These are phyloP conservation scores for Diplogelasinospora grovesii DNA, from an alignment of 495 filamentous ascomycete species.

Conservation along the genomic window DNA sequence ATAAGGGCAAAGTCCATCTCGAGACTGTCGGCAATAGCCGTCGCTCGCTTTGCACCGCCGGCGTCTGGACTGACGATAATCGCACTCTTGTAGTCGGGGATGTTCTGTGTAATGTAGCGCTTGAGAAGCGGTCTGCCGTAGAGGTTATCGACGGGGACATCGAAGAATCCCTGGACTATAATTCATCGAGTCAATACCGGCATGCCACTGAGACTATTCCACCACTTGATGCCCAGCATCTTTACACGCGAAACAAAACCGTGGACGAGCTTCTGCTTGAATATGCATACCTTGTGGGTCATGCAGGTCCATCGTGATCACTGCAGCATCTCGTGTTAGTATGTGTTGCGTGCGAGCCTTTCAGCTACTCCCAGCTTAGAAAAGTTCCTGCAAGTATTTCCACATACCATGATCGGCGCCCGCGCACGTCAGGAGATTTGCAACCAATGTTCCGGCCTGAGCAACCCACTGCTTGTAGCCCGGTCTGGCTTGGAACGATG, in stretches of 20 bases:
- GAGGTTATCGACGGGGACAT: constrained; percentile 95
- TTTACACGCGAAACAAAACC: no score
- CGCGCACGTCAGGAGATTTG: constrained; percentile 89
- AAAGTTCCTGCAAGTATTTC: no score
- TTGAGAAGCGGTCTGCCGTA: constrained; percentile 83
- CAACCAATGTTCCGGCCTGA: constrained; percentile 91
- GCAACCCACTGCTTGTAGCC: constrained; percentile 99
- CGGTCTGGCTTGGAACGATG: constrained; percentile 72
- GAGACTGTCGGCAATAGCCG: constrained; percentile 90
- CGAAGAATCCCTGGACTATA: constrained; percentile 81
- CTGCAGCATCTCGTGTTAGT: constrained; percentile 27
- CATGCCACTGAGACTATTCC: no score
- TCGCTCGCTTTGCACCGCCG: constrained; percentile 92
- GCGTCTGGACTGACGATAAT: constrained; percentile 96
- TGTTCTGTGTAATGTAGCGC: constrained; percentile 81
- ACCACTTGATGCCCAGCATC: no score
- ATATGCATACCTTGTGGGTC: constrained; percentile 74
- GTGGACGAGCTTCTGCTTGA: background rate
- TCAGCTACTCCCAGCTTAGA: no score
- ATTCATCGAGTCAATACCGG: no score
- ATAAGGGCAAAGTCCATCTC: constrained; percentile 93
- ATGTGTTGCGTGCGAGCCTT: no score
- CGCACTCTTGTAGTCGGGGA: constrained; percentile 78
- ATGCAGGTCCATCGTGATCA: constrained; percentile 97
- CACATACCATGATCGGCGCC: constrained; percentile 77